Evolutionary conservation across 208 protist species (phyloP).

Genomic region (Acanthamoeba divionensis): DNA sequence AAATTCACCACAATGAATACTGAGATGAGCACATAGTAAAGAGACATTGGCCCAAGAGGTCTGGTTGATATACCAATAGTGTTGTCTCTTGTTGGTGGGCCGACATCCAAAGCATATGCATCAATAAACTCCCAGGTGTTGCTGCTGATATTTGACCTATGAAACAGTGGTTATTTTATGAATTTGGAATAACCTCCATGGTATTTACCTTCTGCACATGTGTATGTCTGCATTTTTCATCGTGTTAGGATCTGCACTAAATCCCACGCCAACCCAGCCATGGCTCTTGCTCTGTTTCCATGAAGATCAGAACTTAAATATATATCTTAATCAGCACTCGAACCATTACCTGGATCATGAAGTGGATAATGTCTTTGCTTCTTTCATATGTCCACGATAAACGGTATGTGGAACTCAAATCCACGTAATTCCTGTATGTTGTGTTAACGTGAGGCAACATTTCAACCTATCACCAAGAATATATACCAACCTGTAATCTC

Average conservation of each 20-base stretch:
- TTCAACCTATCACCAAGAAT: too few species aligned
- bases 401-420: not conserved
- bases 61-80: too few species aligned
- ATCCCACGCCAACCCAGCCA: constrained; percentile 32
- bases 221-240: constrained; percentile 40
- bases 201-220: not conserved
- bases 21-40: not conserved
- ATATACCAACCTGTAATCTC: too few species aligned
- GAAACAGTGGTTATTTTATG: too few species aligned
- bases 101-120: constrained; percentile 24
- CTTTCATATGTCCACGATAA: constrained; percentile 4
- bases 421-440: not conserved
- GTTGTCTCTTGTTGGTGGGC: not conserved
- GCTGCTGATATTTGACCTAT: too few species aligned
- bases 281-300: not conserved
- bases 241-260: not conserved
- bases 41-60: too few species aligned
- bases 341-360: not conserved
- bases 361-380: not conserved
- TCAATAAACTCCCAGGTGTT: constrained; percentile 42
- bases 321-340: too few species aligned
- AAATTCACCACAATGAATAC: not conserved
- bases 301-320: too few species aligned
- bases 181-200: too few species aligned
- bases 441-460: not conserved